phyloP scores from a whole-genome alignment of 306 rosid genomes.

The Lotus japonicus region DNA sequence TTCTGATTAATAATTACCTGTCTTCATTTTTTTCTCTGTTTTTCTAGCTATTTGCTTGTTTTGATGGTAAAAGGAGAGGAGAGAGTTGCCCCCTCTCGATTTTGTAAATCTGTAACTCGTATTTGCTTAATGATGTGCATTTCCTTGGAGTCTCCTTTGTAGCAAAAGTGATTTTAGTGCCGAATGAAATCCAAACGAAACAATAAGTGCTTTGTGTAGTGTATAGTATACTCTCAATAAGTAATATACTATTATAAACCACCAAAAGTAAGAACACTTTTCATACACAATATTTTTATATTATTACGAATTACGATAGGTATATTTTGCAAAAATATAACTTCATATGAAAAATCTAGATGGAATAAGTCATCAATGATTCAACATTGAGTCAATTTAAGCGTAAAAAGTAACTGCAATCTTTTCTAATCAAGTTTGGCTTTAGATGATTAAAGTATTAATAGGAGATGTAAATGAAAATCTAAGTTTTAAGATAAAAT shows the following conservation, averaged over 20 bases:
- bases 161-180: background rate
- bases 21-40: background rate
- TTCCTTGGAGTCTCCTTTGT: background rate
- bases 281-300: too few species aligned
- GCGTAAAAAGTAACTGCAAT: too few species aligned
- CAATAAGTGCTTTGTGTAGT: background rate
- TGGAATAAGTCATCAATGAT: background rate
- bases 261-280: too few species aligned
- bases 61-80: background rate
- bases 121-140: background rate
- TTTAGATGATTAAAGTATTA: background rate
- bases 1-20: background rate
- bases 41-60: background rate
- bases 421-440: too few species aligned
- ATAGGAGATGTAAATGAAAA: background rate
- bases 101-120: conserved; percentile 6
- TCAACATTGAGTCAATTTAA: too few species aligned
- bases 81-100: conserved; percentile 4
- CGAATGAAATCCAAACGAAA: background rate
- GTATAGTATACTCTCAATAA: background rate
- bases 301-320: too few species aligned
- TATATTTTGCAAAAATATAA: background rate
- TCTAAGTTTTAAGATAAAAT: conserved; percentile 4
- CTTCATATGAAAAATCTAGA: background rate
- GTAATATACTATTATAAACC: background rate